Percentiles rank a stretch among this genome's conserved stretches.
Conservation (phyloP, 1,139 yeast genomes). For the Debaryomyces psychrophilus region DNA sequence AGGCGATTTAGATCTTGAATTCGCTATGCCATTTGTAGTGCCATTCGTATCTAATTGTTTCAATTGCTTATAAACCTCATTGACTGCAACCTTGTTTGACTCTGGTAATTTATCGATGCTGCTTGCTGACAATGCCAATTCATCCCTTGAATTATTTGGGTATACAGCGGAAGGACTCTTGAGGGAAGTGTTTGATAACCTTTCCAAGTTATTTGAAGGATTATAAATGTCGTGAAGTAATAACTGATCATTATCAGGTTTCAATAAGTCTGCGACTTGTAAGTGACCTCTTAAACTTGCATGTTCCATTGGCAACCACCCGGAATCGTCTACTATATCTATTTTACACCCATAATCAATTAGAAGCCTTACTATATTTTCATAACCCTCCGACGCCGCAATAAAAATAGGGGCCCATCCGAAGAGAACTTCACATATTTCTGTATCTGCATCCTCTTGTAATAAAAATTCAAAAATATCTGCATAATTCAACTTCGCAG, state of each 20-base stretch:
- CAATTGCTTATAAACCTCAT: slow-evolving; percentile 46
- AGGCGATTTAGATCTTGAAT: slow-evolving; percentile 29
- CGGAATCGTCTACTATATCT: slow-evolving; percentile 74
- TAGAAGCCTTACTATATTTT: slow-evolving; percentile 58
- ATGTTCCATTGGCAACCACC: slow-evolving; percentile 98
- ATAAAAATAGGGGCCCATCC: slow-evolving; percentile 96
- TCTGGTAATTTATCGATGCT: slow-evolving; percentile 49
- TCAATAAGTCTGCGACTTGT: slow-evolving; percentile 62
- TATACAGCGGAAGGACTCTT: slow-evolving; percentile 17
- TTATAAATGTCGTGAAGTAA: slow-evolving; percentile 45
- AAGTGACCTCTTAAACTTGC: slow-evolving; percentile 91
- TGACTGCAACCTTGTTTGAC: slow-evolving; percentile 35
- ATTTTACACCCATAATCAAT: slow-evolving; percentile 56
- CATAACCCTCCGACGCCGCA: slow-evolving; percentile 86
- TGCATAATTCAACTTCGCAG: slow-evolving; percentile 64
- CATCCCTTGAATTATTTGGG: slow-evolving; percentile 14
- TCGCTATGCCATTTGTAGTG: slow-evolving; percentile 1
- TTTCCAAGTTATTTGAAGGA: slow-evolving; percentile 40
- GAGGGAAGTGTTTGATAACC: slow-evolving; percentile 29
- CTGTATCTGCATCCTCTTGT: slow-evolving; percentile 63
- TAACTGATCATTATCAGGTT: slow-evolving; percentile 43
- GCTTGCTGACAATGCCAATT: slow-evolving; percentile 22
- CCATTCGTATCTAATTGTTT: slow-evolving; percentile 26
- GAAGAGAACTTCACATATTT: slow-evolving; percentile 73
- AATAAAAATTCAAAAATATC: slow-evolving; percentile 62